Base-by-base conservation (phyloP, 768 basidiomycete genomes). In the Brasilioporus rufonigricans region DNA sequence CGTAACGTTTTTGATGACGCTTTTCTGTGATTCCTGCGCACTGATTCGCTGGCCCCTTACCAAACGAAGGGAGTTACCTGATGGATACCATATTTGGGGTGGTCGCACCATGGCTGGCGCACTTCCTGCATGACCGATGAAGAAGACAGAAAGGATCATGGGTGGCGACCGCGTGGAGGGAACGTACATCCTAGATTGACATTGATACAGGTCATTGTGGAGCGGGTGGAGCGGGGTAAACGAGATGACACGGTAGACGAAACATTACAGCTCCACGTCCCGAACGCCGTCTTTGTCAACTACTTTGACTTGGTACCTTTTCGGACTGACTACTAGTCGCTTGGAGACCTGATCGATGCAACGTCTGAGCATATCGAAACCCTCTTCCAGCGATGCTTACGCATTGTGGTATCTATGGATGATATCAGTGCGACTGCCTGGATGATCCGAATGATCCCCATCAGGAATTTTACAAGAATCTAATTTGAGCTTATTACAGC, bases 231-330 rank as follows among this genome's bases (percentile, higher is more conserved):
- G 32, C 10, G 16, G 19, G 36, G 14, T 49, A 33, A 36, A 52
- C 21, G 36, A 29, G 26, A 45, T 41, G 52, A 65, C 50, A 56
- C 24, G 33, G 55, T 49, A 44, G 16, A 38, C 19, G 14, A 29
- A 18, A 50, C 9, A 36, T 65, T 76, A 89, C 61, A 96, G 65
- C 64, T 91, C 85, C 52, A 95, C 75, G 61, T 90, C 88, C 51
- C 92, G 80, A 24, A 91, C 78, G 48, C 95, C 95, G 66, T 95
- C 89, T 73, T 87, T 93, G 74, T 97, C 93, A 31, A 97, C 91
- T 13, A 97, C 76, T 69, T 93, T 93, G 61, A 95, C 86, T 70
- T 87, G 91, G 77, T 91, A 96, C 62, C 77, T 85, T 40, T 84
- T 87, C 1, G 89, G 85, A 58, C 83, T 83, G 54, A 96, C 85